Conservation (phyloP, 2,329 filamentous ascomycete genomes). For the Monosporascus sp. region DNA sequence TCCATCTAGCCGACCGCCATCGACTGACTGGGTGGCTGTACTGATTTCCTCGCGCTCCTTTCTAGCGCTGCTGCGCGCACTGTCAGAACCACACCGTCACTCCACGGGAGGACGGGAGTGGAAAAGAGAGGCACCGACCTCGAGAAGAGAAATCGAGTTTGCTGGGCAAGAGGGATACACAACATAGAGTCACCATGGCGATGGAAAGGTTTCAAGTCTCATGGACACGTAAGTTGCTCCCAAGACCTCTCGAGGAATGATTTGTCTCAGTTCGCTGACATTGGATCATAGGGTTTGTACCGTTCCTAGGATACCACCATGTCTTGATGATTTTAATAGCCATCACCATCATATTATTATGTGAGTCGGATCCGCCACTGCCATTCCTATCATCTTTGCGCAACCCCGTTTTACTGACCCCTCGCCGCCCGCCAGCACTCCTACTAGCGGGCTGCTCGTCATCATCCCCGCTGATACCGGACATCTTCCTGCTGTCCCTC, state of each 20-base stretch:
- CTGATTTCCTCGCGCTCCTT: conserved; percentile 7
- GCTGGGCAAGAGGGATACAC: conserved; percentile 2
- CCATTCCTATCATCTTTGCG: neutral
- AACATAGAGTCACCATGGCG: conserved; percentile 13
- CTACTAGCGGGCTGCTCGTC: conserved; percentile 94
- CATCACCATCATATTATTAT: conserved; percentile 87
- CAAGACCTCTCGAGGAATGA: neutral
- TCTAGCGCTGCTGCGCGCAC: conserved; percentile 19
- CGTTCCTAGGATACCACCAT: conserved; percentile 71
- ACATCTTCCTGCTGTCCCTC: conserved; percentile 96
- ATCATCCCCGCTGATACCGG: conserved; percentile 87
- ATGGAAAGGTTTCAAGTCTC: conserved; percentile 23
- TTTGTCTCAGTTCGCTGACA: neutral
- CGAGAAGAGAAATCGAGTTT: neutral
- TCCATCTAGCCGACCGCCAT: conserved; percentile 13
- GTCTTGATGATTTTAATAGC: conserved; percentile 97
- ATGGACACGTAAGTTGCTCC: conserved; percentile 25
- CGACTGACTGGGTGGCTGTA: conserved; percentile 5
- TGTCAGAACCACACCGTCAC: conserved; percentile 21
- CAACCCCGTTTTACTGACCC: no score
- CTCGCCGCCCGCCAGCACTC: conserved; percentile 54
- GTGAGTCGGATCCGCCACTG: conserved; percentile 49
- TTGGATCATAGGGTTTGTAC: conserved; percentile 50
- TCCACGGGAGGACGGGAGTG: conserved; percentile 26
- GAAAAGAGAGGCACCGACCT: conserved; percentile 5